Percentiles rank a stretch among this genome's conserved stretches.
Conservation (phyloP, 73 alveolate genomes). For the Symbiodinium natans region DNA sequence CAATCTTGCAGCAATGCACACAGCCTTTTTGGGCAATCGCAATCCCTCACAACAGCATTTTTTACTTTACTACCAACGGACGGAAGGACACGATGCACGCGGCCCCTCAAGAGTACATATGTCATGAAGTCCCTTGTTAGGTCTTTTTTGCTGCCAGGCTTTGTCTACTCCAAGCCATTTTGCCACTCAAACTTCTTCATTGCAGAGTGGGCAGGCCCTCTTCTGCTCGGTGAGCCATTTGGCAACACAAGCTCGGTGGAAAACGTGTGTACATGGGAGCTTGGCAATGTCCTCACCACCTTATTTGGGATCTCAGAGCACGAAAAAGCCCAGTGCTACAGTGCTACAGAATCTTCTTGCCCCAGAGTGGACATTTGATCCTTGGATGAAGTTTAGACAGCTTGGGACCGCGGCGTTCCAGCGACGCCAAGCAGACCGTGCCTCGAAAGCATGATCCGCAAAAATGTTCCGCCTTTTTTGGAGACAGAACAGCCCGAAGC, state of each 20-base stretch:
- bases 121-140: not conserved
- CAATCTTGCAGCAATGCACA: not conserved
- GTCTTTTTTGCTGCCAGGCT: not conserved
- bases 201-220: slow-evolving; percentile 12
- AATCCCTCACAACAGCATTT: too few relatives aligned
- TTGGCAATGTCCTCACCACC: slow-evolving; percentile 13
- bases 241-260: not conserved
- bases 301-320: too few relatives aligned
- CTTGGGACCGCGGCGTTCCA: not conserved
- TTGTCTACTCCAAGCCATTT: not conserved
- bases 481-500: too few relatives aligned
- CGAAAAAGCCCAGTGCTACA: too few relatives aligned
- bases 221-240: slow-evolving; percentile 10
- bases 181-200: not conserved
- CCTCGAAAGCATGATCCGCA: not conserved
- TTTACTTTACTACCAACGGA: too few relatives aligned
- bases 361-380: too few relatives aligned
- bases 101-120: too few relatives aligned
- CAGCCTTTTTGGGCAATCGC: too few relatives aligned
- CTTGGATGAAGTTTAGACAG: too few relatives aligned
- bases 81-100: too few relatives aligned
- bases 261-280: slow-evolving; percentile 12
- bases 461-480: too few relatives aligned
- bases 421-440: not conserved
- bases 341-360: too few relatives aligned